A percentile compares a stretch with the other conserved stretches of the same genome.
Conservation (phyloP, 2,329 filamentous ascomycete genomes). For the Hortaea sp. region DNA sequence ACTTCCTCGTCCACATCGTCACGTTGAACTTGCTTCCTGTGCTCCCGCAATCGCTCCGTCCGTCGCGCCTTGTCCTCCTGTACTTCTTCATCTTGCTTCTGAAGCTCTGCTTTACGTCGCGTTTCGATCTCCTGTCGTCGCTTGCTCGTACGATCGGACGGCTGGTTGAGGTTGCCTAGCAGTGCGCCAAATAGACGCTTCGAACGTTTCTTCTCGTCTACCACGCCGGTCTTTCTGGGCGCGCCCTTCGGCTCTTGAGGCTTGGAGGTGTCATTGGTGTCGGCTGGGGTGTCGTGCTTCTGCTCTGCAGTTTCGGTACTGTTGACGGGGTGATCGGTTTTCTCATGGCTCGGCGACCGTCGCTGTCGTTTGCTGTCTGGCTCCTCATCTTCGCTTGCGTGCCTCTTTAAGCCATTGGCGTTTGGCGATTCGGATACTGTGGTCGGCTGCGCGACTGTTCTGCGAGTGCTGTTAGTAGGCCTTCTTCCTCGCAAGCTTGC, state of each 20-base stretch:
- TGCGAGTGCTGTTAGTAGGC: too few species aligned
- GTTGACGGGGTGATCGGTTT: conserved; percentile 10
- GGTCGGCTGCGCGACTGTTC: too few species aligned
- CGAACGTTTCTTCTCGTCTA: conserved; percentile 73
- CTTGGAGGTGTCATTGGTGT: neutral
- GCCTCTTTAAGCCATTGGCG: conserved; percentile 17
- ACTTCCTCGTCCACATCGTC: conserved; percentile 69
- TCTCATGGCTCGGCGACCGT: conserved; percentile 21
- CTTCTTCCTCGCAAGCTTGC: too few species aligned
- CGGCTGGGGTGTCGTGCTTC: conserved; percentile 1
- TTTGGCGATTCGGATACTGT: too few species aligned
- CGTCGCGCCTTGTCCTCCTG: conserved; percentile 57
- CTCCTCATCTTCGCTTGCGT: conserved; percentile 13
- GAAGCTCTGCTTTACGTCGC: conserved; percentile 58
- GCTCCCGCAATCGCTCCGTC: conserved; percentile 40
- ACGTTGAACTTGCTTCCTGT: conserved; percentile 58
- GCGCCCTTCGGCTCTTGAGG: neutral
- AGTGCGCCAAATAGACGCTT: conserved; percentile 70
- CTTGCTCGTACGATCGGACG: conserved; percentile 50
- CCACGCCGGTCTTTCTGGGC: conserved; percentile 14
- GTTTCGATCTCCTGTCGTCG: conserved; percentile 71
- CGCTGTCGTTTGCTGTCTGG: conserved; percentile 18
- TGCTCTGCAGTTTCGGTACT: conserved; percentile 1
- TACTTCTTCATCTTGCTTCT: conserved; percentile 62
- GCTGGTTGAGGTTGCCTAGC: conserved; percentile 30